Conservation (phyloP, 805 yeast species). For the Pichia nakasei region DNA sequence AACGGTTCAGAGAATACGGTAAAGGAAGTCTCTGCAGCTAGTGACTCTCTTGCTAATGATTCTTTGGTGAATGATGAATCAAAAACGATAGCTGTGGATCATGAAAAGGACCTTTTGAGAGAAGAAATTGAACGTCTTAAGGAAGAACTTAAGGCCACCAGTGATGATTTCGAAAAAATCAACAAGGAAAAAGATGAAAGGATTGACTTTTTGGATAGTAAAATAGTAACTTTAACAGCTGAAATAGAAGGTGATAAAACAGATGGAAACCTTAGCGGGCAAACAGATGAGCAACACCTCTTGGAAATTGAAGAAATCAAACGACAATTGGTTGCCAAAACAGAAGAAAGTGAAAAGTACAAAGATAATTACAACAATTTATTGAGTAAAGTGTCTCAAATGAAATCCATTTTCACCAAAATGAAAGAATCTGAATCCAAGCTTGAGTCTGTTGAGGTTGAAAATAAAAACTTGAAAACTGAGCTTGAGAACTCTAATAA, state of each 20-base stretch:
- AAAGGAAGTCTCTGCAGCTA: too few relatives aligned
- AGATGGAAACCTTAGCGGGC: too few relatives aligned
- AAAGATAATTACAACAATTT: conserved; percentile 55
- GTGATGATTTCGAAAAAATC: background rate
- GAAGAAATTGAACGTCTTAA: background rate
- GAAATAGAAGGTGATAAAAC: background rate
- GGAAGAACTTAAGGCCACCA: background rate
- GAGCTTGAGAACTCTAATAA: conserved; percentile 22
- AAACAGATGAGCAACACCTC: background rate
- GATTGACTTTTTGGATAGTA: conserved; percentile 2
- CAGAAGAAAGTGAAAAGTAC: conserved; percentile 46
- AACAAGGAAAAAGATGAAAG: background rate
- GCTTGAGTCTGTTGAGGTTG: conserved; percentile 29
- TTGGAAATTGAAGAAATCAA: background rate
- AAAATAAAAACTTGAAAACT: conserved; percentile 26
- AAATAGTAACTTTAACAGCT: conserved; percentile 2
- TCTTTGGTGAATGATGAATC: too few relatives aligned
- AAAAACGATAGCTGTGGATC: background rate
- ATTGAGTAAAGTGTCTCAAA: conserved; percentile 54
- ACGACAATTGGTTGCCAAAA: conserved; percentile 12
- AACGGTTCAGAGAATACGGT: too few relatives aligned
- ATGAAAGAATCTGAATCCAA: conserved; percentile 66
- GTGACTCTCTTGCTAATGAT: too few relatives aligned
- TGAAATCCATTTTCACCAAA: conserved; percentile 64
- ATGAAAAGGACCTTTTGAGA: background rate